These are phyloP conservation scores for Hypocrella siamensis DNA, from an alignment of 2,329 filamentous ascomycete genomes.

Conservation along the genomic window DNA sequence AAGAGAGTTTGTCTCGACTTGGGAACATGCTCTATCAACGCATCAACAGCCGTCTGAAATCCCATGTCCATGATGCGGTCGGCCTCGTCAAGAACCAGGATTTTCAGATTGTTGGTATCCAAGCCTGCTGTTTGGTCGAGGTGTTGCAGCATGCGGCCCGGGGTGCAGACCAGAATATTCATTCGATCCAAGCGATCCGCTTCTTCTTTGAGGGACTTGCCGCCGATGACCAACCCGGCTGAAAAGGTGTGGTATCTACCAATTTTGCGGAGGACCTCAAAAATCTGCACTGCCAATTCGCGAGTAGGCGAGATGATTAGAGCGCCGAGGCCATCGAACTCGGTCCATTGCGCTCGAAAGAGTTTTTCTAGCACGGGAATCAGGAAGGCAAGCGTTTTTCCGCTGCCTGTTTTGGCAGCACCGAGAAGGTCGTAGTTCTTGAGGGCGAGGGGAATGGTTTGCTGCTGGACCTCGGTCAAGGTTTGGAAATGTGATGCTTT, in stretches of 20 bases:
- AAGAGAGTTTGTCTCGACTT: conserved; percentile 77
- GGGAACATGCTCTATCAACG: conserved; percentile 82
- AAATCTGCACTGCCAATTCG: conserved; percentile 92
- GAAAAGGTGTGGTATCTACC: conserved; percentile 83
- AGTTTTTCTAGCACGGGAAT: conserved; percentile 86
- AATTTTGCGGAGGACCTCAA: conserved; percentile 81
- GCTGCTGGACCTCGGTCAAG: conserved; percentile 81
- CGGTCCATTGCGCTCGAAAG: conserved; percentile 77
- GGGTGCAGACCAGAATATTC: conserved; percentile 95
- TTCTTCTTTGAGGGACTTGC: conserved; percentile 78
- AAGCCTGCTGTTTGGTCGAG: conserved; percentile 85
- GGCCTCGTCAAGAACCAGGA: conserved; percentile 88
- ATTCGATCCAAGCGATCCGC: conserved; percentile 72
- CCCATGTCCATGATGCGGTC: conserved; percentile 98
- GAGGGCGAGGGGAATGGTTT: conserved; percentile 75
- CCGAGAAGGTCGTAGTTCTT: conserved; percentile 81
- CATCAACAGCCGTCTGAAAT: conserved; percentile 80
- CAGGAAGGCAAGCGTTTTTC: conserved; percentile 88
- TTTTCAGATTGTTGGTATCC: conserved; percentile 78
- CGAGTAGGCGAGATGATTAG: conserved; percentile 88
- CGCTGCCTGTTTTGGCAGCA: conserved; percentile 87
- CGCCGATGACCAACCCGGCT: conserved; percentile 84
- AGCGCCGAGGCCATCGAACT: conserved; percentile 80
- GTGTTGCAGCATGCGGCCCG: conserved; percentile 88
- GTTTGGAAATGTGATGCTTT: conserved; percentile 77